These are phyloP conservation scores for Suillus subluteus DNA, from an alignment of 768 basidiomycete species.

Conservation along the genomic window DNA sequence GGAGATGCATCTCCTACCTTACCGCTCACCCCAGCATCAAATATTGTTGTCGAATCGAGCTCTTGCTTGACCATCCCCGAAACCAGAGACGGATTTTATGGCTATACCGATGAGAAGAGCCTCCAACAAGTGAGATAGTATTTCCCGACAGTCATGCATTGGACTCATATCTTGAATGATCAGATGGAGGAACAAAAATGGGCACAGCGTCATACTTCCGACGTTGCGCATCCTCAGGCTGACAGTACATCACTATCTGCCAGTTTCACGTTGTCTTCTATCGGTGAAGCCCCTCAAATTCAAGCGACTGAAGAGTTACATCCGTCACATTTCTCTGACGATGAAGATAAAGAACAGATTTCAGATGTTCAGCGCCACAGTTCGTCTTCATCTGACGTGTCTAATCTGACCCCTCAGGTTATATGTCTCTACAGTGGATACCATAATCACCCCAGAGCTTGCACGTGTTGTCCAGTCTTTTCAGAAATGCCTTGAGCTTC, in stretches of 20 bases:
- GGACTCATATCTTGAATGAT: slow-evolving; percentile 6
- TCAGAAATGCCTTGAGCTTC: slow-evolving; percentile 83
- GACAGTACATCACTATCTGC: slow-evolving; percentile 39
- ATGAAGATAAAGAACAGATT: slow-evolving; percentile 40
- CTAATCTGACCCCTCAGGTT: slow-evolving; percentile 1
- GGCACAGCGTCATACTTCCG: slow-evolving; percentile 68
- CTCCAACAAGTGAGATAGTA: slow-evolving; percentile 64
- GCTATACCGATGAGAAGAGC: slow-evolving; percentile 78
- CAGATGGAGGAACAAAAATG: slow-evolving; percentile 78
- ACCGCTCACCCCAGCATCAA: not conserved
- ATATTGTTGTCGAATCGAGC: slow-evolving; percentile 19
- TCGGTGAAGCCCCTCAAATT: slow-evolving; percentile 33
- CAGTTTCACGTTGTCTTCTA: slow-evolving; percentile 42
- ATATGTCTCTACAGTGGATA: slow-evolving; percentile 12
- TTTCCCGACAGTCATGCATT: slow-evolving; percentile 8
- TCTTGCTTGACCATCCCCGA: slow-evolving; percentile 46
- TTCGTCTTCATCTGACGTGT: slow-evolving; percentile 19
- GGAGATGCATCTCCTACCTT: slow-evolving; percentile 7
- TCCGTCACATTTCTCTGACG: slow-evolving; percentile 31
- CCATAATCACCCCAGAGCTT: slow-evolving; percentile 45
- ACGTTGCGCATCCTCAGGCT: slow-evolving; percentile 26
- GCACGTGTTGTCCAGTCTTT: slow-evolving; percentile 69
- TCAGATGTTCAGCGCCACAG: slow-evolving; percentile 35
- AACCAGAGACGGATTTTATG: slow-evolving; percentile 74
- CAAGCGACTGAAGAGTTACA: slow-evolving; percentile 18